Evolutionary conservation across 2,329 filamentous ascomycete genomes (phyloP).

Genomic region (Xylariaceae sp.): DNA sequence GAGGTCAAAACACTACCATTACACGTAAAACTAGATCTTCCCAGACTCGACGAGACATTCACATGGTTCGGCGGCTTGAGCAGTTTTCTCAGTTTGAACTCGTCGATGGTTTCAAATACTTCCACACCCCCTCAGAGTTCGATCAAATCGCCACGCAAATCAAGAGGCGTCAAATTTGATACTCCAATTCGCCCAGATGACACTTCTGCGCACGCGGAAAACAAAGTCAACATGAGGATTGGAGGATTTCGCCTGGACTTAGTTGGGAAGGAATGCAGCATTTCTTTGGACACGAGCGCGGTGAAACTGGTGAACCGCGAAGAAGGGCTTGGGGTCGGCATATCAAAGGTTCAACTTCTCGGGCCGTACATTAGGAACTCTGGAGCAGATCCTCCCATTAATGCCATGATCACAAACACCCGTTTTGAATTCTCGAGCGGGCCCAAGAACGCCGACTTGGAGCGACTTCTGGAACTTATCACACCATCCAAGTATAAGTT

Average conservation of each 20-base stretch:
- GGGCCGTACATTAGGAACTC: conserved; percentile 62
- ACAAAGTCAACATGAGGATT: conserved; percentile 73
- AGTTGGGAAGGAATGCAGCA: conserved; percentile 71
- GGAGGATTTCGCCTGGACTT: conserved; percentile 73
- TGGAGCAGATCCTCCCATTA: conserved; percentile 55
- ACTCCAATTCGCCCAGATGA: conserved; percentile 48
- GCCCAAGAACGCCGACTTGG: conserved; percentile 76
- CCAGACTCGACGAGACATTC: conserved; percentile 79
- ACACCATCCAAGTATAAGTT: conserved; percentile 91
- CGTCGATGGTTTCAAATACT: conserved; percentile 74
- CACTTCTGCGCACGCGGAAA: conserved; percentile 43
- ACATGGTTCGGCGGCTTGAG: conserved; percentile 88
- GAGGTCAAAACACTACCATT: conserved; percentile 75
- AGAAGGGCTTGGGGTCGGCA: conserved; percentile 66
- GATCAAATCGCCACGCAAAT: conserved; percentile 37
- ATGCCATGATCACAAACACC: conserved; percentile 60
- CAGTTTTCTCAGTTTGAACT: conserved; percentile 83
- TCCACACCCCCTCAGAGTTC: conserved; percentile 42
- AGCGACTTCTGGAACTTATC: conserved; percentile 77
- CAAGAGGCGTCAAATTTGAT: conserved; percentile 57
- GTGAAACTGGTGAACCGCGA: conserved; percentile 76
- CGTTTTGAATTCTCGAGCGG: conserved; percentile 67
- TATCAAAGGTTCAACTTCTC: conserved; percentile 70
- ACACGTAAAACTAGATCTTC: conserved; percentile 71
- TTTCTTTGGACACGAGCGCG: conserved; percentile 72